Conservation (phyloP, 805 yeast genomes). For the Pichia ethanolica region DNA sequence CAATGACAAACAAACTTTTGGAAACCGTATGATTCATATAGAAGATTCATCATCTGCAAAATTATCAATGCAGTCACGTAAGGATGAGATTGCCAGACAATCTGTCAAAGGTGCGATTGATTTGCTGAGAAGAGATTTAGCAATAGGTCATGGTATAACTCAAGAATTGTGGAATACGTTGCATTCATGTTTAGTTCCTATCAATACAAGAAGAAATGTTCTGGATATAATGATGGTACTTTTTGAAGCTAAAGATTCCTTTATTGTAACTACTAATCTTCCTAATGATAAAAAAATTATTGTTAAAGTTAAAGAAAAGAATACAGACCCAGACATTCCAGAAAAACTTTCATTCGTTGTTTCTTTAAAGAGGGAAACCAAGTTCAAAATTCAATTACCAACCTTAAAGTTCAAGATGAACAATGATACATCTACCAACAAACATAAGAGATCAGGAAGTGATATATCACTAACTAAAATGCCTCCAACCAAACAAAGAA, state of each 20-base stretch:
- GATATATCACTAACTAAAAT: background rate
- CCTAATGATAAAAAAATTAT: conserved; percentile 66
- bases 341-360: conserved; percentile 38
- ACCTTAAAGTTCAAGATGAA: conserved; percentile 22
- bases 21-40: conserved; percentile 40
- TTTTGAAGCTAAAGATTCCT: conserved; percentile 51
- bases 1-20: conserved; percentile 6
- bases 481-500: background rate
- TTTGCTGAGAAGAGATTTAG: conserved; percentile 51
- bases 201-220: conserved; percentile 53
- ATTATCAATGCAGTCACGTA: conserved; percentile 41
- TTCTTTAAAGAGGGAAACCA: conserved; percentile 49
- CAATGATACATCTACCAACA: conserved; percentile 7
- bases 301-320: conserved; percentile 37
- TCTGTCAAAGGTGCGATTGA: conserved; percentile 61
- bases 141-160: conserved; percentile 50
- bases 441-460: background rate
- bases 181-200: conserved; percentile 51
- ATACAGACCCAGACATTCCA: conserved; percentile 3
- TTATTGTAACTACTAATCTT: conserved; percentile 52
- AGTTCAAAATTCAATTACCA: conserved; percentile 45
- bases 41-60: conserved; percentile 42
- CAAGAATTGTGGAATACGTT: conserved; percentile 61
- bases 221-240: conserved; percentile 62
- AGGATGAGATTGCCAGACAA: conserved; percentile 59